phyloP scores from a whole-genome alignment of 495 filamentous ascomycete genomes.

The Venustampulla echinocandica region DNA sequence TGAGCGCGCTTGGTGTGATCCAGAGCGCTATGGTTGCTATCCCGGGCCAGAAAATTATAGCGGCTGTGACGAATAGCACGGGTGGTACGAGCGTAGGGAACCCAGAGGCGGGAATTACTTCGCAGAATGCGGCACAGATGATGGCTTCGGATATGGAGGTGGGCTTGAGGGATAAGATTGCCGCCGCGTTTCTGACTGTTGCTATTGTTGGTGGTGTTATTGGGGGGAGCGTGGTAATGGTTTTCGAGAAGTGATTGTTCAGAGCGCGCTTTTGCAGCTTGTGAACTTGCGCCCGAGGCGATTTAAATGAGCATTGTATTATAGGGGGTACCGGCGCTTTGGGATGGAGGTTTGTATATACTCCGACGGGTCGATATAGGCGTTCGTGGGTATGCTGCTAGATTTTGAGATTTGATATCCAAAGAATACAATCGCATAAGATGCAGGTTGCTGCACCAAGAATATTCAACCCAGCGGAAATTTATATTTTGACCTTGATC shows the following conservation, averaged over 20 bases:
- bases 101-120: slow-evolving; percentile 15
- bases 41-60: slow-evolving; percentile 28
- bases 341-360: too few relatives aligned
- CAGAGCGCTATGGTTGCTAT: slow-evolving; percentile 41
- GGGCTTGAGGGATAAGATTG: slow-evolving; percentile 46
- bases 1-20: slow-evolving; percentile 63
- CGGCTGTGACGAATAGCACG: slow-evolving; percentile 50
- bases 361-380: too few relatives aligned
- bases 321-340: not conserved
- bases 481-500: too few relatives aligned
- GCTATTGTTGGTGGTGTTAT: slow-evolving; percentile 30
- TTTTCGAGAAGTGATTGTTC: slow-evolving; percentile 20
- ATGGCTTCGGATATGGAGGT: slow-evolving; percentile 25
- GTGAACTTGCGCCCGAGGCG: too few relatives aligned
- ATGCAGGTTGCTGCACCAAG: too few relatives aligned
- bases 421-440: too few relatives aligned
- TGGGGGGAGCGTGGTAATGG: slow-evolving; percentile 38
- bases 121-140: not conserved
- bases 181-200: slow-evolving; percentile 52
- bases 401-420: slow-evolving; percentile 5
- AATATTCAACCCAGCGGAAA: too few relatives aligned
- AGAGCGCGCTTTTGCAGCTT: too few relatives aligned
- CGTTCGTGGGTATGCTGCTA: not conserved
- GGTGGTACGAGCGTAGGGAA: slow-evolving; percentile 72
- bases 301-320: not conserved